A percentile compares a stretch with the other conserved stretches of the same genome.
These are phyloP conservation scores for Verticillium longisporum DNA, from an alignment of 2,329 filamentous ascomycete genomes.

Conservation along the genomic window DNA sequence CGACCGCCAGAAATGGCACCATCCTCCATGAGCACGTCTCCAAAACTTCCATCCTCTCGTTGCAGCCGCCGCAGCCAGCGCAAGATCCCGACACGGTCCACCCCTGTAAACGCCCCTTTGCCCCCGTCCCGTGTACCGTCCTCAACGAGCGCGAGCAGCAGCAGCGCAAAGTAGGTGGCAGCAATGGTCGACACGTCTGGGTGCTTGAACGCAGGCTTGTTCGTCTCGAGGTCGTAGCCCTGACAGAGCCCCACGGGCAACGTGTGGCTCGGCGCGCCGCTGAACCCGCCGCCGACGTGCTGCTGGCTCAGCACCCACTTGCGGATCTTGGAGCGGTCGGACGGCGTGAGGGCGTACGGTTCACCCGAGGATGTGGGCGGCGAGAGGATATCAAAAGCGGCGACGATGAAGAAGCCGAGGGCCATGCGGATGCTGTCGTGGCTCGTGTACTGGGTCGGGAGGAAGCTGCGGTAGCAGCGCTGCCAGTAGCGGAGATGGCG, in stretches of 20 bases:
- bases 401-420: constrained; percentile 82
- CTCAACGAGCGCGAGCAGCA: constrained; percentile 54
- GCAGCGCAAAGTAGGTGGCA: constrained; percentile 82
- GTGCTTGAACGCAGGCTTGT: constrained; percentile 34
- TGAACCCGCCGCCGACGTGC: constrained; percentile 80
- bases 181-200: constrained; percentile 63
- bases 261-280: constrained; percentile 69
- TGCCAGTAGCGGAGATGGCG: constrained; percentile 89
- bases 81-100: constrained; percentile 62
- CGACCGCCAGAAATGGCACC: constrained; percentile 64
- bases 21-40: constrained; percentile 63
- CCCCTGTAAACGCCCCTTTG: constrained; percentile 46
- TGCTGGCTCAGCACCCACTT: constrained; percentile 84
- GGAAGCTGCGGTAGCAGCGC: constrained; percentile 72
- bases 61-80: constrained; percentile 72
- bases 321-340: constrained; percentile 39
- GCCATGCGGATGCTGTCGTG: constrained; percentile 89
- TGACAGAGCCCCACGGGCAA: constrained; percentile 20
- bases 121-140: constrained; percentile 28
- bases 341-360: constrained; percentile 39
- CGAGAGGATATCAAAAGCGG: constrained; percentile 75
- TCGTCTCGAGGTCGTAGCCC: constrained; percentile 11
- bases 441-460: constrained; percentile 77
- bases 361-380: constrained; percentile 34
- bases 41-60: constrained; percentile 81